These are phyloP conservation scores for Cicer yamashitae DNA, from an alignment of 306 rosid genomes.

Conservation along the genomic window DNA sequence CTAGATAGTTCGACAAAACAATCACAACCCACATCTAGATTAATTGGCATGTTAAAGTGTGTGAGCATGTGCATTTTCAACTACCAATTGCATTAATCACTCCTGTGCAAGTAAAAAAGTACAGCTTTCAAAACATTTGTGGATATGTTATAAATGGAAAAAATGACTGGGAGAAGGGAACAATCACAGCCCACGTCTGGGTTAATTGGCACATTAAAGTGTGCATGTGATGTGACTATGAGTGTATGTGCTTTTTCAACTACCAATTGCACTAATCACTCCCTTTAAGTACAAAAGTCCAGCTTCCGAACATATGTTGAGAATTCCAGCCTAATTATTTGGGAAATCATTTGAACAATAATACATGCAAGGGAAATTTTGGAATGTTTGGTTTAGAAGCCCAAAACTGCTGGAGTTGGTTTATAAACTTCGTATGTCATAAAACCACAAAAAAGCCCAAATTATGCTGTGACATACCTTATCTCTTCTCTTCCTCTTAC, in stretches of 20 bases:
- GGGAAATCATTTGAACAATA: constrained; percentile 18
- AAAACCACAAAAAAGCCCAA: constrained; percentile 26
- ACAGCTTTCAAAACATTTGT: constrained; percentile 8
- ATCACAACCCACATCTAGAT: not conserved
- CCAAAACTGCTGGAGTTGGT: constrained; percentile 9
- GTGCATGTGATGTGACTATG: not conserved
- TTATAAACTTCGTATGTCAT: not conserved
- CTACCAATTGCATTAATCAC: constrained; percentile 16
- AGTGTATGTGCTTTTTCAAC: not conserved
- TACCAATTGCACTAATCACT: constrained; percentile 26
- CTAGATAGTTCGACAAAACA: constrained; percentile 8
- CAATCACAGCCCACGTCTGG: not conserved
- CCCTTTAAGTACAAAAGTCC: not conserved
- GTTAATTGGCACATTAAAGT: constrained; percentile 1
- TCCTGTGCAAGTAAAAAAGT: not conserved
- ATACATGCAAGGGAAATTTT: not conserved
- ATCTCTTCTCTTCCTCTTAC: constrained; percentile 98
- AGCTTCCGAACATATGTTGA: not conserved
- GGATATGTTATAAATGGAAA: not conserved
- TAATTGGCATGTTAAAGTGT: constrained; percentile 15
- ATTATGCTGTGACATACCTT: constrained; percentile 63
- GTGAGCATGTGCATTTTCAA: constrained; percentile 8
- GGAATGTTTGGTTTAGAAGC: not conserved
- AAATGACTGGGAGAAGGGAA: not conserved
- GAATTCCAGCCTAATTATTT: not conserved